Evolutionary conservation across 2,329 filamentous ascomycete genomes (phyloP).

Genomic region (Beauveria rudraprayagi): DNA sequence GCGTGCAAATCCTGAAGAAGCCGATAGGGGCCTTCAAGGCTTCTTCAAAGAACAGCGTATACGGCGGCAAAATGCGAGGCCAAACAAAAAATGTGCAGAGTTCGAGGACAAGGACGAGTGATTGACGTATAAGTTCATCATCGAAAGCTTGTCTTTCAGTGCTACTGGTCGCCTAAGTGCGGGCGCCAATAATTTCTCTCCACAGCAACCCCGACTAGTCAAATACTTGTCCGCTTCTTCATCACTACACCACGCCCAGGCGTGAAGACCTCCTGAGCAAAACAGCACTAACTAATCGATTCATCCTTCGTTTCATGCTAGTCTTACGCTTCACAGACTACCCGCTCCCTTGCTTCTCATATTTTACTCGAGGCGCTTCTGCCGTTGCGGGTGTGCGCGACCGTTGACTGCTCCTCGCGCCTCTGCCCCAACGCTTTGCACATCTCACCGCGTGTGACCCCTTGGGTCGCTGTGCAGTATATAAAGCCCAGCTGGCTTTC

Average conservation of each 20-base stretch:
- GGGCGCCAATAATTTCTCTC: background rate
- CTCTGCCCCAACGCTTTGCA: too few species aligned
- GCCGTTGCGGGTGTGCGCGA: too few species aligned
- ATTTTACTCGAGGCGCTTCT: background rate
- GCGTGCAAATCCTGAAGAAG: background rate
- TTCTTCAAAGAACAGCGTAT: background rate
- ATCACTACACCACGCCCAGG: background rate
- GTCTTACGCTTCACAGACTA: background rate
- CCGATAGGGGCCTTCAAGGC: background rate
- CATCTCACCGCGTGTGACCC: too few species aligned
- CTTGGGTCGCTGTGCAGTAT: too few species aligned
- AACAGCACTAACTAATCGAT: background rate
- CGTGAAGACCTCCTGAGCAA: background rate
- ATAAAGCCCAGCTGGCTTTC: too few species aligned
- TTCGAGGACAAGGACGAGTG: background rate
- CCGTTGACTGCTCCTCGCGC: too few species aligned
- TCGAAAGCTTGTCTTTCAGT: background rate
- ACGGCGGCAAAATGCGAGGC: too few species aligned
- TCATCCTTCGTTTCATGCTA: background rate
- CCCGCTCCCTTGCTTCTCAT: background rate
- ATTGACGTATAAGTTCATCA: background rate
- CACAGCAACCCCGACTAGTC: background rate
- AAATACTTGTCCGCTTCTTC: background rate
- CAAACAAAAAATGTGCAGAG: too few species aligned
- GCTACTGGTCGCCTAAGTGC: background rate